Conservation (phyloP, 371 early-diverging fungal species). For the Mucor indicus region DNA sequence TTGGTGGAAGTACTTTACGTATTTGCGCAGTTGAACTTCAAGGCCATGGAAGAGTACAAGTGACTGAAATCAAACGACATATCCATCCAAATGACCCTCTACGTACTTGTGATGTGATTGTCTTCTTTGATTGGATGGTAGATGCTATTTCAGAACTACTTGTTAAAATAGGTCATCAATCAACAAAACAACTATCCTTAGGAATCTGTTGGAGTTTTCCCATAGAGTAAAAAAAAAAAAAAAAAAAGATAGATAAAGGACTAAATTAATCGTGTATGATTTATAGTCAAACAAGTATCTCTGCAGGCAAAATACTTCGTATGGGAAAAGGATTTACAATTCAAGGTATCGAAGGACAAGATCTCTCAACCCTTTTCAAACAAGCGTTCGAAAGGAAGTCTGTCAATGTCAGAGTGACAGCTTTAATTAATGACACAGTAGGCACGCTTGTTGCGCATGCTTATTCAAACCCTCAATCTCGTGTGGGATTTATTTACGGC, state of each 20-base stretch:
- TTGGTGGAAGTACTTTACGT: slow-evolving; percentile 92
- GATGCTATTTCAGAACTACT: slow-evolving; percentile 45
- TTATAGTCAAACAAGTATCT: slow-evolving; percentile 68
- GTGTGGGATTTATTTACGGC: slow-evolving; percentile 90
- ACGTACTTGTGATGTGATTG: slow-evolving; percentile 55
- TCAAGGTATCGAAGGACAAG: slow-evolving; percentile 72
- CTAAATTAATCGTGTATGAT: no score
- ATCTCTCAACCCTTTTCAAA: slow-evolving; percentile 76
- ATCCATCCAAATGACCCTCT: slow-evolving; percentile 42
- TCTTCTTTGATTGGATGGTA: slow-evolving; percentile 89
- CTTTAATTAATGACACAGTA: slow-evolving; percentile 93
- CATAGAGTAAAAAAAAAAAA: slow-evolving; percentile 31
- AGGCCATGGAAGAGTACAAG: slow-evolving; percentile 52
- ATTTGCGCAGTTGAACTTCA: slow-evolving; percentile 54
- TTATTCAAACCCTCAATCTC: slow-evolving; percentile 74
- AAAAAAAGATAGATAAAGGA: no score
- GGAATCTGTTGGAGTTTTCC: slow-evolving; percentile 55
- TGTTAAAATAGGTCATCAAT: slow-evolving; percentile 6
- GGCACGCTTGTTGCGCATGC: slow-evolving; percentile 89
- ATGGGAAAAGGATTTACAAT: slow-evolving; percentile 93
- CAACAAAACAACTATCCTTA: no score
- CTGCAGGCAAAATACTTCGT: slow-evolving; percentile 69
- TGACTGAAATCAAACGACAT: slow-evolving; percentile 52
- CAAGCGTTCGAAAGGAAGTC: slow-evolving; percentile 59
- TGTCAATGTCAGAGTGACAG: slow-evolving; percentile 6